phyloP scores from a whole-genome alignment of 2,329 filamentous ascomycete genomes.

The Phialophora tarda region DNA sequence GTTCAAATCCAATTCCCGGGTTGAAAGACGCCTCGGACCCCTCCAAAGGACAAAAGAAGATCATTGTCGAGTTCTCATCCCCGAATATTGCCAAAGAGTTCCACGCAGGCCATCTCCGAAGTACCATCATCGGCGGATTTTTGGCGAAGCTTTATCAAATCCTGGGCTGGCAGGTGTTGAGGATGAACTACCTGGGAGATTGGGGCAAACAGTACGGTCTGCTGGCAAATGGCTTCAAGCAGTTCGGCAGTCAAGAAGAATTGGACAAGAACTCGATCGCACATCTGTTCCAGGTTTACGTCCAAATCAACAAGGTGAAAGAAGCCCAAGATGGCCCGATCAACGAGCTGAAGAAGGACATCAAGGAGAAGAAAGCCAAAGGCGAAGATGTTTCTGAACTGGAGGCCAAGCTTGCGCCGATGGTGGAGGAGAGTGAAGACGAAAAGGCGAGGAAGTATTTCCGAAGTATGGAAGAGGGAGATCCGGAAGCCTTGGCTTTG shows the following conservation, averaged over 20 bases:
- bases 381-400: slow-evolving; percentile 55
- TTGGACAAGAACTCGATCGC: slow-evolving; percentile 66
- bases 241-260: slow-evolving; percentile 66
- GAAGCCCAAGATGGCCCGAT: slow-evolving; percentile 62
- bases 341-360: slow-evolving; percentile 60
- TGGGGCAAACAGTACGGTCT: slow-evolving; percentile 73
- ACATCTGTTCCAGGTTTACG: slow-evolving; percentile 70
- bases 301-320: slow-evolving; percentile 66
- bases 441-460: slow-evolving; percentile 61
- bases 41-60: slow-evolving; percentile 61
- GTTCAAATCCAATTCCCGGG: slow-evolving; percentile 64
- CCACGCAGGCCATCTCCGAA: slow-evolving; percentile 68
- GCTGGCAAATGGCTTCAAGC: slow-evolving; percentile 64
- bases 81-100: slow-evolving; percentile 72
- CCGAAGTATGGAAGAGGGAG: slow-evolving; percentile 70
- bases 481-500: slow-evolving; percentile 63
- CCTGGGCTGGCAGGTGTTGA: slow-evolving; percentile 66
- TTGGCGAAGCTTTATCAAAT: slow-evolving; percentile 65
- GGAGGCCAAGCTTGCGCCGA: slow-evolving; percentile 52
- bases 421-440: slow-evolving; percentile 61
- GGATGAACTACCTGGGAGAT: slow-evolving; percentile 71
- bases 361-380: slow-evolving; percentile 56
- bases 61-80: slow-evolving; percentile 68
- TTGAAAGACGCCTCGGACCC: slow-evolving; percentile 63
- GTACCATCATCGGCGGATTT: slow-evolving; percentile 71